These are phyloP conservation scores for Auriscalpium orientale DNA, from an alignment of 768 basidiomycete genomes.

Conservation along the genomic window DNA sequence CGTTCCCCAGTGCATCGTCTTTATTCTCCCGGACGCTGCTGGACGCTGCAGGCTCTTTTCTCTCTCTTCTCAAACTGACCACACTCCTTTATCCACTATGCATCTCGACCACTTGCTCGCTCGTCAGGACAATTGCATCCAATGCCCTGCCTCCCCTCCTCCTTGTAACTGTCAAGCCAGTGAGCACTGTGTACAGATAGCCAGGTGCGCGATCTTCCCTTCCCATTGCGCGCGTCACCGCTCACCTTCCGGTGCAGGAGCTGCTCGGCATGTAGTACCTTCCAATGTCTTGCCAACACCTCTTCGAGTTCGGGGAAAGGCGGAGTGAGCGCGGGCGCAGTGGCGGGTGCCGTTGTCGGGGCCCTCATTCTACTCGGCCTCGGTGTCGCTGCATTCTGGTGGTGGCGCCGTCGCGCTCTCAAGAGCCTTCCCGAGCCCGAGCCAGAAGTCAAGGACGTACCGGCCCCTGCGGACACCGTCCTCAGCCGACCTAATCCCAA, in stretches of 20 bases:
- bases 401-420: slow-evolving; percentile 54
- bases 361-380: slow-evolving; percentile 51
- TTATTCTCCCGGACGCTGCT: background rate
- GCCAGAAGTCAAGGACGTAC: slow-evolving; percentile 38
- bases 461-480: slow-evolving; percentile 69
- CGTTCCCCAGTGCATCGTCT: background rate
- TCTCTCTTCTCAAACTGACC: slow-evolving; percentile 1
- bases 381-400: slow-evolving; percentile 45
- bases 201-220: slow-evolving; percentile 36
- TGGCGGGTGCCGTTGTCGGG: slow-evolving; percentile 69
- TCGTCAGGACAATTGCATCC: slow-evolving; percentile 31
- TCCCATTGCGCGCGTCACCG: background rate
- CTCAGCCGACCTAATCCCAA: slow-evolving; percentile 78
- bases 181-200: slow-evolving; percentile 54
- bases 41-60: background rate
- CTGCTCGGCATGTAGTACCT: slow-evolving; percentile 47
- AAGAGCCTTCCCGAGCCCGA: slow-evolving; percentile 37
- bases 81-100: slow-evolving; percentile 11
- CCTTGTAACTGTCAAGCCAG: slow-evolving; percentile 48
- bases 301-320: slow-evolving; percentile 13
- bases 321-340: slow-evolving; percentile 58
- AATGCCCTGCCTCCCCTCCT: slow-evolving; percentile 34
- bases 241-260: slow-evolving; percentile 33
- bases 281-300: slow-evolving; percentile 39
- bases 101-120: slow-evolving; percentile 13